Conservation (phyloP, 768 basidiomycete genomes). For the Russula sp. region DNA sequence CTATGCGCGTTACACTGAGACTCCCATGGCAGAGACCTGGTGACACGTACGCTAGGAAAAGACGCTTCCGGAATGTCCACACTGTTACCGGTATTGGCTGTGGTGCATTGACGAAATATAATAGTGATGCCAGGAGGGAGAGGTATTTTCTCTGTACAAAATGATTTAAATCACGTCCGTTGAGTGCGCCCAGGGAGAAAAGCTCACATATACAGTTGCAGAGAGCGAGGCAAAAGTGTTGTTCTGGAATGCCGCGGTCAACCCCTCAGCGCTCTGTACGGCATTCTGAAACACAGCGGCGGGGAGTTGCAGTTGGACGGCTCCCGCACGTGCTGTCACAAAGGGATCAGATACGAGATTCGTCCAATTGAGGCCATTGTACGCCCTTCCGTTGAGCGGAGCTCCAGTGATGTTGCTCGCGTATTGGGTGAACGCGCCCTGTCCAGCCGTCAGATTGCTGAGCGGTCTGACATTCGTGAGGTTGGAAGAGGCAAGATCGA, state of each 20-base stretch:
- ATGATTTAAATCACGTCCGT: neutral
- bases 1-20: neutral
- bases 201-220: slow-evolving; percentile 43
- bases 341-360: slow-evolving; percentile 32
- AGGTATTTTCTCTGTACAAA: slow-evolving; percentile 38
- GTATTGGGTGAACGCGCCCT: too few species aligned
- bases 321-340: slow-evolving; percentile 32
- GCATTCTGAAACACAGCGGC: slow-evolving; percentile 42
- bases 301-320: slow-evolving; percentile 43
- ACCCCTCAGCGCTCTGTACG: slow-evolving; percentile 32
- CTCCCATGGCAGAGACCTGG: too few species aligned
- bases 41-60: slow-evolving; percentile 36
- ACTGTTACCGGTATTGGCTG: slow-evolving; percentile 35
- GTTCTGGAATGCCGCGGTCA: slow-evolving; percentile 28
- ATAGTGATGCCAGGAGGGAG: slow-evolving; percentile 40
- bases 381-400: slow-evolving; percentile 26
- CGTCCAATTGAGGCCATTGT: slow-evolving; percentile 49
- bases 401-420: slow-evolving; percentile 38
- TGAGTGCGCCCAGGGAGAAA: neutral
- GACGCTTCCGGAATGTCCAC: slow-evolving; percentile 38
- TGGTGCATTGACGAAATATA: slow-evolving; percentile 39
- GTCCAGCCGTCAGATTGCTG: slow-evolving; percentile 28
- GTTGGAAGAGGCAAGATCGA: slow-evolving; percentile 40
- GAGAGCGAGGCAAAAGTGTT: slow-evolving; percentile 32
- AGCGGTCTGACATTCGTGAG: slow-evolving; percentile 37